These are phyloP conservation scores for Cupressus sempervirens DNA, from an alignment of 75 land plant species.

Conservation along the genomic window DNA sequence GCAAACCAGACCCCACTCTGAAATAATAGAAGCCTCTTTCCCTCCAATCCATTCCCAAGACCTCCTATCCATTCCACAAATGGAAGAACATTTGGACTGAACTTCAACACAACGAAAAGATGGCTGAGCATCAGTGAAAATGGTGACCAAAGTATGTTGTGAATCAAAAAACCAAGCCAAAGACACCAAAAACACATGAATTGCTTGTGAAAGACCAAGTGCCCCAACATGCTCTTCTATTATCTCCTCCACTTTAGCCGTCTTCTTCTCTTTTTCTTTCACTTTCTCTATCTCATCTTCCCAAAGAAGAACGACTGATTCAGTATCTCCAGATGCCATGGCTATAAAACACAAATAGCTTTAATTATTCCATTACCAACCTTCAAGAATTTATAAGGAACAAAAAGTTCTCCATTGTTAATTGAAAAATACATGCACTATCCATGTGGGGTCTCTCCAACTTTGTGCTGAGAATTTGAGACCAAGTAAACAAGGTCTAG, in stretches of 20 bases:
- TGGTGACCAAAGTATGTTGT: slow-evolving; percentile 41
- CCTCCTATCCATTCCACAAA: slow-evolving; percentile 40
- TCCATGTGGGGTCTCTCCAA: background rate
- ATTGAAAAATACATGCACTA: background rate
- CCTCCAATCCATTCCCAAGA: slow-evolving; percentile 73
- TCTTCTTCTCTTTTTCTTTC: background rate
- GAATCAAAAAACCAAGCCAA: slow-evolving; percentile 46
- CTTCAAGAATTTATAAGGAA: background rate
- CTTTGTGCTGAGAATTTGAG: background rate
- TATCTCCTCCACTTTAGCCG: slow-evolving; percentile 28
- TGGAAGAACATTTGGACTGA: background rate
- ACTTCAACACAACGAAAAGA: slow-evolving; percentile 14
- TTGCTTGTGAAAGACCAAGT: slow-evolving; percentile 26
- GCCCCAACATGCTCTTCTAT: slow-evolving; percentile 40
- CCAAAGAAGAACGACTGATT: background rate
- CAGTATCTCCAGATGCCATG: background rate
- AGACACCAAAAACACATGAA: slow-evolving; percentile 34
- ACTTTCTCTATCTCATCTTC: background rate
- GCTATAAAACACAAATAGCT: background rate
- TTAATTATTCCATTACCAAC: background rate
- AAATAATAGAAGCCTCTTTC: slow-evolving; percentile 36
- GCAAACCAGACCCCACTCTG: slow-evolving; percentile 65
- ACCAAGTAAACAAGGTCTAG: background rate
- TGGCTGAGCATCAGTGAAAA: slow-evolving; percentile 40
- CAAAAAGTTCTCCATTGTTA: background rate